A percentile compares a stretch with the other conserved stretches of the same genome.
These are phyloP conservation scores for Rhizopus arrhizus DNA, from an alignment of 371 early-diverging fungal genomes.

Conservation along the genomic window DNA sequence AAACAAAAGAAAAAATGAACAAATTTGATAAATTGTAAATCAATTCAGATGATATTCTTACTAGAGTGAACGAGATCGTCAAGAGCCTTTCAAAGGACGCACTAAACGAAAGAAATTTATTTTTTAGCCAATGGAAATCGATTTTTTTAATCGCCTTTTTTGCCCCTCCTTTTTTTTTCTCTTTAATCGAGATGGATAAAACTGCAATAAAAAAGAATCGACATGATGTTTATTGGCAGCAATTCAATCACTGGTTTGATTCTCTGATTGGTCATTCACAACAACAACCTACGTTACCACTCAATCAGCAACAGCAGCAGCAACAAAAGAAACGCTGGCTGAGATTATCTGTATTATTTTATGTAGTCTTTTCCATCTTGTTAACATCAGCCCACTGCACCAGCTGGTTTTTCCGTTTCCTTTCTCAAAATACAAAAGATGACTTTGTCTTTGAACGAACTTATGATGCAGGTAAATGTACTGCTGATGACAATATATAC, in stretches of 20 bases:
- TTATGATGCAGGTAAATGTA: conserved; percentile 44
- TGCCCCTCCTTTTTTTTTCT: background rate
- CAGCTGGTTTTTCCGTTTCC: conserved; percentile 25
- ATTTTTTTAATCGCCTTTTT: background rate
- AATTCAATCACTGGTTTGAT: conserved; percentile 16
- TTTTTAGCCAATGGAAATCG: background rate
- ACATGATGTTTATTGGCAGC: background rate
- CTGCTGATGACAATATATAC: background rate
- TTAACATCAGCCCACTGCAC: conserved; percentile 36
- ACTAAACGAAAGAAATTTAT: too few relatives aligned
- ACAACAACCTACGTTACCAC: conserved; percentile 7
- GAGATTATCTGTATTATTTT: conserved; percentile 34
- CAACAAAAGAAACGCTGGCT: conserved; percentile 28
- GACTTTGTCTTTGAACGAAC: conserved; percentile 34
- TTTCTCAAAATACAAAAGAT: conserved; percentile 3
- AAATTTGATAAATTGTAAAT: too few relatives aligned
- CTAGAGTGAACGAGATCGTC: too few relatives aligned
- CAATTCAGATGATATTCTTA: too few relatives aligned
- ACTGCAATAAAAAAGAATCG: background rate
- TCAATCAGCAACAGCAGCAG: conserved; percentile 19
- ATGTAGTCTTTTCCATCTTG: conserved; percentile 42
- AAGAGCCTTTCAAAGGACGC: too few relatives aligned
- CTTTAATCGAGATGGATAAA: background rate
- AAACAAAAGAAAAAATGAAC: too few relatives aligned
- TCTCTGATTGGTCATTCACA: conserved; percentile 1